A percentile compares a stretch with the other conserved stretches of the same genome.
Conservation (phyloP, 805 yeast genomes). For the Hanseniaspora valbyensis region DNA sequence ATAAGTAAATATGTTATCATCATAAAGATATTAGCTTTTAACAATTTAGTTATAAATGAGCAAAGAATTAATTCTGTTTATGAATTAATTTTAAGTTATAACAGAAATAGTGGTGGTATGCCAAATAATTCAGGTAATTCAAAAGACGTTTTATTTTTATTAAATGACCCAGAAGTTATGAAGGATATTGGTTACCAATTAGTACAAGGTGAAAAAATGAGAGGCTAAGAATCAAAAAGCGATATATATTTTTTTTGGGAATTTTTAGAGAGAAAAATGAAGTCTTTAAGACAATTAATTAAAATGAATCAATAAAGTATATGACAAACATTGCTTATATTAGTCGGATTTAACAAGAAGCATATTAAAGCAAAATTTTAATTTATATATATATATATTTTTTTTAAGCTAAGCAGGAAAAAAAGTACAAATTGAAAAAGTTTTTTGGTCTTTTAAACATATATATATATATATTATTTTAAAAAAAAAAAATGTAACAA, state of each 20-base stretch:
- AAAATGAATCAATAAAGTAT: too few relatives aligned
- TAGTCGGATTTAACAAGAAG: too few relatives aligned
- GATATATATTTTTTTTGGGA: neutral
- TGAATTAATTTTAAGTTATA: conserved; percentile 40
- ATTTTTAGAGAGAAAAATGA: too few relatives aligned
- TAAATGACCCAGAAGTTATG: conserved; percentile 13
- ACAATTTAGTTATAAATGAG: conserved; percentile 81
- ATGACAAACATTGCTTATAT: too few relatives aligned
- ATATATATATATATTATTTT: too few relatives aligned
- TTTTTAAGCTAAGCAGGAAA: too few relatives aligned
- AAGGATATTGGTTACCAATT: conserved; percentile 9
- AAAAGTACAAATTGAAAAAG: too few relatives aligned
- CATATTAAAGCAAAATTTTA: too few relatives aligned
- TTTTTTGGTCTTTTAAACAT: too few relatives aligned
- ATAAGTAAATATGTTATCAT: conserved; percentile 81
- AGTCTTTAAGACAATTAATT: too few relatives aligned
- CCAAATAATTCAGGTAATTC: neutral
- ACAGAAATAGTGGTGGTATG: conserved; percentile 7
- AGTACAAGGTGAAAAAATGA: conserved; percentile 11
- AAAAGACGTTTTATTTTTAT: conserved; percentile 1
- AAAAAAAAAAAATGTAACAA: too few relatives aligned
- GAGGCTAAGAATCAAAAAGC: conserved; percentile 1
- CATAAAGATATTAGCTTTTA: conserved; percentile 64
- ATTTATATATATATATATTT: too few relatives aligned
- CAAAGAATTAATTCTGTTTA: conserved; percentile 68